Percentiles rank a stretch among this genome's conserved stretches.
Evolutionary conservation across 2,329 filamentous ascomycete species (phyloP).

Genomic region (Stemphylium lycopersici): DNA sequence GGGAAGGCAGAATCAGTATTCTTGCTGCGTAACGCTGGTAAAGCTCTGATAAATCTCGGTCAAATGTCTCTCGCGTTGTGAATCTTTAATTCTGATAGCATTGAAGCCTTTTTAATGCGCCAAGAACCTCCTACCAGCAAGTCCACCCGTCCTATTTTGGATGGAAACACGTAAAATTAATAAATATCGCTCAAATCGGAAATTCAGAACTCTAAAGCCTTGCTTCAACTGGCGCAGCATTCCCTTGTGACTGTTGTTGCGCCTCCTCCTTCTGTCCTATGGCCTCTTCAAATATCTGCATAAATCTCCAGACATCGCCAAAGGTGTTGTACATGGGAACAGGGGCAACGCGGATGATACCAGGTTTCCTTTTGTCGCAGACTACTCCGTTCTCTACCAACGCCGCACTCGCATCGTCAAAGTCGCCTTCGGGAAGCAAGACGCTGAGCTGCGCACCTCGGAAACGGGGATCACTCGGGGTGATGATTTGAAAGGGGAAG

Average conservation of each 20-base stretch:
- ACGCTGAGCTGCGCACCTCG: conserved; percentile 83
- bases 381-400: conserved; percentile 73
- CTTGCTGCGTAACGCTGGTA: too few relatives aligned
- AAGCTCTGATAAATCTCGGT: too few relatives aligned
- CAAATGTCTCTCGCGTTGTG: too few relatives aligned
- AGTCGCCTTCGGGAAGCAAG: conserved; percentile 67
- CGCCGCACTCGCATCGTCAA: conserved; percentile 69
- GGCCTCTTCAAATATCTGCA: conserved; percentile 57
- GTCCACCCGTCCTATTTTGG: too few relatives aligned
- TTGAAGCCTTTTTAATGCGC: too few relatives aligned
- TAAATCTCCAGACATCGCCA: conserved; percentile 64
- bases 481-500: conserved; percentile 61
- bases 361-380: conserved; percentile 82
- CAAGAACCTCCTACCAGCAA: too few relatives aligned
- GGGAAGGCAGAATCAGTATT: too few relatives aligned
- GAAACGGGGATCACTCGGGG: conserved; percentile 69
- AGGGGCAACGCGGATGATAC: conserved; percentile 83
- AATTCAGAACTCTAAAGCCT: conserved; percentile 9
- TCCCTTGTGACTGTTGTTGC: conserved; percentile 4
- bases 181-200: neutral
- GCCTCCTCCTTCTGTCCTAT: conserved; percentile 16
- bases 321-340: conserved; percentile 84
- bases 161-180: neutral
- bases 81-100: too few relatives aligned
- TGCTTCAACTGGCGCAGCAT: conserved; percentile 11